Evolutionary conservation across 192 early-diverging fungal genomes (phyloP).

Genomic region (Dissophora ornata): DNA sequence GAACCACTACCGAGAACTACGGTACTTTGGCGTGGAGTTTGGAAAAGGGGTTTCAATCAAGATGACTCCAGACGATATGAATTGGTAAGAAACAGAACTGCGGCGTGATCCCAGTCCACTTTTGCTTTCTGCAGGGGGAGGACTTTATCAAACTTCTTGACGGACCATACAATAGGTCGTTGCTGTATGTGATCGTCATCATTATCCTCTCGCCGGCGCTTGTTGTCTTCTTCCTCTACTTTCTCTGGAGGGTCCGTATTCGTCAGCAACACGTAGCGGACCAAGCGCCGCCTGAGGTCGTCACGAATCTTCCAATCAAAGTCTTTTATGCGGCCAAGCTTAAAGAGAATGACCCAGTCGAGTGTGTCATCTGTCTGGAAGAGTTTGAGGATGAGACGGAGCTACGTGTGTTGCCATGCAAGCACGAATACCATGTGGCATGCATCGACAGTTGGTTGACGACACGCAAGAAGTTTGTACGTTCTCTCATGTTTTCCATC

Average conservation of each 20-base stretch:
- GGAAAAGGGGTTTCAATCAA: slow-evolving; percentile 25
- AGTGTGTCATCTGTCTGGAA: slow-evolving; percentile 95
- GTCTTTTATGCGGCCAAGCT: slow-evolving; percentile 72
- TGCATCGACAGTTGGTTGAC: slow-evolving; percentile 97
- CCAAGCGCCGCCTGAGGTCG: slow-evolving; percentile 78
- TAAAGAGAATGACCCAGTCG: slow-evolving; percentile 79
- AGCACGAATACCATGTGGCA: slow-evolving; percentile 86
- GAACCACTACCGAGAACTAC: slow-evolving; percentile 72
- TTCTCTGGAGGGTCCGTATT: slow-evolving; percentile 76
- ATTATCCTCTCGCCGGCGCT: slow-evolving; percentile 85
- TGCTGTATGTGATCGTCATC: slow-evolving; percentile 84
- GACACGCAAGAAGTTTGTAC: slow-evolving; percentile 88
- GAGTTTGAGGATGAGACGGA: slow-evolving; percentile 86
- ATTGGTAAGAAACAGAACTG: slow-evolving; percentile 33
- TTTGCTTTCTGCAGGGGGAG: slow-evolving; percentile 1
- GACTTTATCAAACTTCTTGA: too few species aligned
- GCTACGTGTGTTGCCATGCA: slow-evolving; percentile 85
- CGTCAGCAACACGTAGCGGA: slow-evolving; percentile 79
- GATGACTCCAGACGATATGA: slow-evolving; percentile 42
- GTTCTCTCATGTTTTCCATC: too few species aligned
- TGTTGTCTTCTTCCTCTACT: slow-evolving; percentile 81
- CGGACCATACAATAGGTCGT: too few species aligned
- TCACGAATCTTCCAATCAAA: slow-evolving; percentile 78
- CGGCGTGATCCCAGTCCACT: slow-evolving; percentile 5
- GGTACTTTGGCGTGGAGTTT: slow-evolving; percentile 46